Base-by-base conservation (phyloP, 768 basidiomycete species). In the Sarcodon aspratus region DNA sequence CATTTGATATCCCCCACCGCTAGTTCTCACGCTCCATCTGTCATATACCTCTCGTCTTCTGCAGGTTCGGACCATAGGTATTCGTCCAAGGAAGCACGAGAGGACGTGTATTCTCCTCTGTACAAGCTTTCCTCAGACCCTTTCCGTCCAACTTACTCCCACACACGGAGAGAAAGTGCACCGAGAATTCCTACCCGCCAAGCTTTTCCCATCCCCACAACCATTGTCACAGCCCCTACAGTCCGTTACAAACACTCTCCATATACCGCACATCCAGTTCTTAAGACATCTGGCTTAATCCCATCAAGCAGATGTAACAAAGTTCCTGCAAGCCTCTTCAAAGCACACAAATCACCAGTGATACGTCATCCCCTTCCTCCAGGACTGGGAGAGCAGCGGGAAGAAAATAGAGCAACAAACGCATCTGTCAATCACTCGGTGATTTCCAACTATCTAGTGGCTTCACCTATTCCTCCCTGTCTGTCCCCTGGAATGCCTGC, bases 391-490 rank as follows among this genome's bases (percentile, higher is more conserved):
- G 40, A 42, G 27, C 40, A 42, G 5, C 37, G 6, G 9, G 7
- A 8, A 15, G 40, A 42, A 42, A 17, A 15, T 9, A 15, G 40
- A 42, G 40, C 40, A 8, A 42, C 11, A 27, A 42, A 15, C 9
- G 40, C 40, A 2, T 17, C 17, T 27, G 55, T 56, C 8, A 57
- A 50, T 36, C 51, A 60, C 48, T 46, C 43, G 31, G 54, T 61
- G 31, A 38, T 61, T 40, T 52, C 53, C 32, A 51, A 54, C 36
- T 61, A 61, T 47, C 47, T 56, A 44, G 35, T 36, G 10, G 47
- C 57, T 36, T 62, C 61, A 35, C 61, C 61, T 11, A 45, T 61
- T 34, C 57, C 55, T 36, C 52, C 54, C 33, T 46, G 52, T 9
- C 53, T 47, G 5, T 33, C 44, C 6, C 47, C 36, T 7, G 15